Base-by-base conservation (phyloP, 768 basidiomycete species). In the Cystobasidium tubakii region DNA sequence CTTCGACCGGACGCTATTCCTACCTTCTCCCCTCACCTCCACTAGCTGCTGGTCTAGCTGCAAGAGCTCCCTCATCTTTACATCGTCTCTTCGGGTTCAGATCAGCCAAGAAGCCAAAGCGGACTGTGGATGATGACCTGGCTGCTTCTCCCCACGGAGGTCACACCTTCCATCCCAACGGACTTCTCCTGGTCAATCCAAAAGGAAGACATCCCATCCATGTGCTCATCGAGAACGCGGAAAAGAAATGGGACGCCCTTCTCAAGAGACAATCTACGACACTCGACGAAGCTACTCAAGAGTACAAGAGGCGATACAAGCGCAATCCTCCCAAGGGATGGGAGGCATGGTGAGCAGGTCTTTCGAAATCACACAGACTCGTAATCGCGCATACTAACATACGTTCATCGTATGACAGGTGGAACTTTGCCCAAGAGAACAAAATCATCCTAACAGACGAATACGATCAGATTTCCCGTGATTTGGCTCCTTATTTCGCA, bases 321-420 rank as follows among this genome's bases (percentile, higher is more conserved):
- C 86, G 90, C 43, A 82, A 86, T 39, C 96, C 96, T 6, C 95
- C 96, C 0, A 86, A 85, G 50, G 95, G 93, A 0, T 99, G 97
- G 76, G 94, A 92, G 79, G 82, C 85, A 31, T 97, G 95, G 95
- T 86, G 85, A 74, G 81, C 19, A 21, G 39, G 7, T 64, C 23
- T n/a, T 23, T 34, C 23, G 2, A n/a, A n/a, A n/a, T n/a, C n/a
- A n/a, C n/a, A n/a, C n/a, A n/a, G n/a, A n/a, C n/a, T n/a, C n/a
- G n/a, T n/a, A n/a, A n/a, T n/a, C n/a, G n/a, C n/a, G n/a, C n/a
- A n/a, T n/a, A n/a, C n/a, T n/a, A n/a, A n/a, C n/a, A n/a, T n/a
- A n/a, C n/a, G n/a, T n/a, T n/a, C n/a, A n/a, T n/a, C n/a, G n/a
- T n/a, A n/a, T n/a, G n/a, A n/a, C 46, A 82, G 82, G 81, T 82